Evolutionary conservation across 352 stramenopile species (phyloP), one percentile per base, ranked within the genome.

Genomic region (Phytophthora constricta): DNA sequence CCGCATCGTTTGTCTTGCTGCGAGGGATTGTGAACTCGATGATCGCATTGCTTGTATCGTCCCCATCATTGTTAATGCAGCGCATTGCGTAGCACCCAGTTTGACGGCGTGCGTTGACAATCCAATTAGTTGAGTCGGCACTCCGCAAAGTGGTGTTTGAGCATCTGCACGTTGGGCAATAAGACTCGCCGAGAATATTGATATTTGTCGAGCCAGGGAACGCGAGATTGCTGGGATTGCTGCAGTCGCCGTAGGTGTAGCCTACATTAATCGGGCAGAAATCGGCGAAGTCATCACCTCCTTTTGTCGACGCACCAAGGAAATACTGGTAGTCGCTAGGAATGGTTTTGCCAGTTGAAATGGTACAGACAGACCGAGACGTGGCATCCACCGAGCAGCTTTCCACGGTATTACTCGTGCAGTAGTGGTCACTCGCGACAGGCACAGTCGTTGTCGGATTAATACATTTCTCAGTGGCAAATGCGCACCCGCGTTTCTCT

Each of bases 231-330:
- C 42, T 59, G 8, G 72, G 58, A 41, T 82, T 72, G n/a, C 72
- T 69, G 63, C 87, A 96, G 62, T 96, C 86, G 39, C 86, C 86
- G 22, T 74, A 74, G 9, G 70, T 63, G 58, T 86, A 93, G 41
- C 84, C 87, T 31, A 84, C 77, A 43, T 93, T 92, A 46, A 94
- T 80, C 4, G 87, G 87, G 43, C 86, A 96, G 54, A 78, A 96
- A 62, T 96, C 86, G 0, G 86, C 80, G 41, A 85, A 94, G 16
- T 87, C 75, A 37, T 79, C 76, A 9, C 84, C 84, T 34, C 86
- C 87, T 11, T 79, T 72, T 0, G 67, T 82, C 3, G 65, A 33
- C 23, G 90, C 68, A 17, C 37, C 31, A n/a, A 43, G 45, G 42
- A 95, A 95, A 43, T 95, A 95, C 33, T 81, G 86, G 50, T 83